Conservation (phyloP, 2,329 filamentous ascomycete species). For the Ceratocystis albifundus region DNA sequence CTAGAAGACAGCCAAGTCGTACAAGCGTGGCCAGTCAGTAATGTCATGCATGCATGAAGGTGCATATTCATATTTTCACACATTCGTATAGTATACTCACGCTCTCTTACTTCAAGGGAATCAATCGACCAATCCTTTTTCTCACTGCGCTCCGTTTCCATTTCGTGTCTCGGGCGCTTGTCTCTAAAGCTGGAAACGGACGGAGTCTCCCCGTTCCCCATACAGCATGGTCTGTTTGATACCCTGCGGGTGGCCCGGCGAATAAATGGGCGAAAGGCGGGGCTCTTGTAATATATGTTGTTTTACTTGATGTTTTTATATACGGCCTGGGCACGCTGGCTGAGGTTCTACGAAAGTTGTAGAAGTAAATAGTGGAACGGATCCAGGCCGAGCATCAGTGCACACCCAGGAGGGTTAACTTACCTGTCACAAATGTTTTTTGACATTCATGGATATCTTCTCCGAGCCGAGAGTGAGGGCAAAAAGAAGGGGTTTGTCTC, state of each 20-base stretch:
- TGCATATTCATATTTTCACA: background rate
- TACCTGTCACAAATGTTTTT: no score
- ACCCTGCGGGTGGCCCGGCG: background rate
- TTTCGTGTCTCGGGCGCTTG: background rate
- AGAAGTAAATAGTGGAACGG: no score
- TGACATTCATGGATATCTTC: no score
- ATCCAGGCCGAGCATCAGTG: no score
- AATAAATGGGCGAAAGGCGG: background rate
- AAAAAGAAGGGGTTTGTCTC: no score
- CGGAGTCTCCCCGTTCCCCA: slow-evolving; percentile 5
- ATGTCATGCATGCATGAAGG: slow-evolving; percentile 4
- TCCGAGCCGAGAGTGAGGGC: no score
- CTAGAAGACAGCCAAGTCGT: slow-evolving; percentile 3
- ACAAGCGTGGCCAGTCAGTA: background rate
- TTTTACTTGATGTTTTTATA: background rate
- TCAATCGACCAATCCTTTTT: background rate
- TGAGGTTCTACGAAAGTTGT: background rate
- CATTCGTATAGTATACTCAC: background rate
- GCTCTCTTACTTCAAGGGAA: background rate
- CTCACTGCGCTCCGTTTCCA: background rate
- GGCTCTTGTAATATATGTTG: background rate
- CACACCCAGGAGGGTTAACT: no score
- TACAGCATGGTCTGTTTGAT: background rate
- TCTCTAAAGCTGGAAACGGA: background rate
- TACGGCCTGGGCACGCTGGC: background rate